A percentile compares a stretch with the other conserved stretches of the same genome.
These are phyloP conservation scores for Lathyrus aphaca DNA, from an alignment of 306 rosid genomes.

Conservation along the genomic window DNA sequence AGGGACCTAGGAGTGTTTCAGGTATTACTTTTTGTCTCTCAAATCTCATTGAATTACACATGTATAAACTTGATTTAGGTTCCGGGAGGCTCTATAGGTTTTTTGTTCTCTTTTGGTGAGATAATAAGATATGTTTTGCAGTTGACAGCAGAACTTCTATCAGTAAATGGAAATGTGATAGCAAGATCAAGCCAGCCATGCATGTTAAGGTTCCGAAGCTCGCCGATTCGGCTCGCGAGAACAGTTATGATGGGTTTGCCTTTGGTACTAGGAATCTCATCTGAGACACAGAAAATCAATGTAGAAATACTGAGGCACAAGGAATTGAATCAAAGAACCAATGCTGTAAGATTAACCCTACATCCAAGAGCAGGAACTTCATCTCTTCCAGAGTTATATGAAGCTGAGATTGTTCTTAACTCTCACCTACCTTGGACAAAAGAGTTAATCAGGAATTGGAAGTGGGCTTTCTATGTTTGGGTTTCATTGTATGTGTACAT, in stretches of 20 bases:
- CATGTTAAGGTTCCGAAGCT: slow-evolving; percentile 77
- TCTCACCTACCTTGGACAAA: slow-evolving; percentile 68
- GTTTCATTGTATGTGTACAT: slow-evolving; percentile 55
- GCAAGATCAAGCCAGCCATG: slow-evolving; percentile 72
- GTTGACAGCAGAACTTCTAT: slow-evolving; percentile 67
- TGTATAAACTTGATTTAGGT: neutral
- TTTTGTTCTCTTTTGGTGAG: neutral
- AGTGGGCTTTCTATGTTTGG: slow-evolving; percentile 86
- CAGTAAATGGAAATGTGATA: slow-evolving; percentile 58
- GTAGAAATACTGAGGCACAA: slow-evolving; percentile 61
- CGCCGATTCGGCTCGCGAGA: slow-evolving; percentile 60
- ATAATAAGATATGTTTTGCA: slow-evolving; percentile 34
- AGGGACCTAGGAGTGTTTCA: slow-evolving; percentile 76
- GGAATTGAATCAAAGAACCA: slow-evolving; percentile 60
- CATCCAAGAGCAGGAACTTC: slow-evolving; percentile 74
- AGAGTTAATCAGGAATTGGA: slow-evolving; percentile 68
- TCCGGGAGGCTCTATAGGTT: no score
- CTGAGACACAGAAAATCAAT: slow-evolving; percentile 61
- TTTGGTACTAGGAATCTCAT: slow-evolving; percentile 60
- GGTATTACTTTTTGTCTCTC: slow-evolving; percentile 46
- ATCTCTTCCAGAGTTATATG: slow-evolving; percentile 66
- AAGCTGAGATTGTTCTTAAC: slow-evolving; percentile 60
- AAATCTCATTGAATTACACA: neutral
- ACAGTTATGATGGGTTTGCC: slow-evolving; percentile 69
- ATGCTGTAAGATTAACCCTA: slow-evolving; percentile 54